Evolutionary conservation across 768 basidiomycete species (phyloP).

Genomic region (Boletus patriciae): DNA sequence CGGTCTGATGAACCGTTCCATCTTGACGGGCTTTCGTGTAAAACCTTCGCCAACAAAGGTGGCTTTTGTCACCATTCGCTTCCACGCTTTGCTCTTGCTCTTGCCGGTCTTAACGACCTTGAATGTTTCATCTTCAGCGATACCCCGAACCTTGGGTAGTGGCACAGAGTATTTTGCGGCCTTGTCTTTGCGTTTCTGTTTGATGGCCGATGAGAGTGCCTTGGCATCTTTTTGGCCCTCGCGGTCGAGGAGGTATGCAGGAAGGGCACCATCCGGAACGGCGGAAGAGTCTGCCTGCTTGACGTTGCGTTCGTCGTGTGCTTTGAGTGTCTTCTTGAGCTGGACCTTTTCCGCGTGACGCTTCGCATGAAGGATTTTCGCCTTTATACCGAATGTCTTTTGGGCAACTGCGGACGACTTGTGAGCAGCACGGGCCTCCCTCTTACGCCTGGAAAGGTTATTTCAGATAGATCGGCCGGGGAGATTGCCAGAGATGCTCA

Average conservation of each 20-base stretch:
- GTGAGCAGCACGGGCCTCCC: constrained; percentile 76
- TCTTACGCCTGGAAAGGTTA: constrained; percentile 62
- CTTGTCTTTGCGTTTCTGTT: constrained; percentile 98
- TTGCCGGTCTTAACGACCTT: constrained; percentile 98
- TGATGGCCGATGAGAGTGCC: constrained; percentile 92
- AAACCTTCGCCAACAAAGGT: constrained; percentile 99
- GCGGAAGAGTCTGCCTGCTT: constrained; percentile 87
- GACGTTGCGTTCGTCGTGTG: constrained; percentile 97
- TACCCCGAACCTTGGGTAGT: constrained; percentile 93
- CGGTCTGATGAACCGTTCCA: constrained; percentile 96
- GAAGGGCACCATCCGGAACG: constrained; percentile 87
- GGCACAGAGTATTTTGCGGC: constrained; percentile 98
- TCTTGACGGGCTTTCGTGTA: constrained; percentile 97
- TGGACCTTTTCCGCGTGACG: constrained; percentile 97
- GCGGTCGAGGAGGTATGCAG: constrained; percentile 93
- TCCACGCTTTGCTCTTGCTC: constrained; percentile 95
- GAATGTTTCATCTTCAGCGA: constrained; percentile 99
- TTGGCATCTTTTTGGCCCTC: constrained; percentile 99
- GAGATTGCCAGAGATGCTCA: constrained; percentile 40
- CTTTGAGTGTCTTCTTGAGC: constrained; percentile 99
- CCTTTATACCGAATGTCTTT: constrained; percentile 94
- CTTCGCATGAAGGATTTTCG: constrained; percentile 95
- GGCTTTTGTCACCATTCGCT: constrained; percentile 98
- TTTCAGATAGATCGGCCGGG: not conserved
- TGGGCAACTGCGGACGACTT: constrained; percentile 81